Conservation (phyloP, 2,329 filamentous ascomycete species). For the Celoporthe dispersa region DNA sequence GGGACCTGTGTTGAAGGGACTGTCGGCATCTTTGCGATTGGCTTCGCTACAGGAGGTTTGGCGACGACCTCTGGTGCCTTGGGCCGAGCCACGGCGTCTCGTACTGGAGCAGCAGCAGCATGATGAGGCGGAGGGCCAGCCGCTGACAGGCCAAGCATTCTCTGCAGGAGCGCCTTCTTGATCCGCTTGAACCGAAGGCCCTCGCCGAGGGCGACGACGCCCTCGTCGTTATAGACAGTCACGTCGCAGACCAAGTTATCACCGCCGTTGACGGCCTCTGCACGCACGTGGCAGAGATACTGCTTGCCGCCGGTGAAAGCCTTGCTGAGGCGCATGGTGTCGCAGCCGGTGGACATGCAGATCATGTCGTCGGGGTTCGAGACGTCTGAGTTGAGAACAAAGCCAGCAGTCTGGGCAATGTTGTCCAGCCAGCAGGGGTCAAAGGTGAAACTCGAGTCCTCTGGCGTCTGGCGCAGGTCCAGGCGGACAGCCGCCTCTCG, state of each 20-base stretch:
- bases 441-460: constrained; percentile 28
- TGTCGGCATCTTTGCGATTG: not conserved
- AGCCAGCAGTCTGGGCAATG: constrained; percentile 25
- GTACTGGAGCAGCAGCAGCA: not conserved
- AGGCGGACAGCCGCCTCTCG: constrained; percentile 28
- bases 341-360: constrained; percentile 27
- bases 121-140: not conserved
- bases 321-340: constrained; percentile 11
- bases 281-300: constrained; percentile 17
- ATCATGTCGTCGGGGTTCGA: constrained; percentile 20
- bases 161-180: constrained; percentile 6
- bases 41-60: not conserved
- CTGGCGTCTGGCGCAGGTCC: constrained; percentile 19
- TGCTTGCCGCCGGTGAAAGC: constrained; percentile 5
- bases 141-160: not conserved
- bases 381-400: constrained; percentile 27
- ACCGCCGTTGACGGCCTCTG: not conserved
- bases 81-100: too few relatives aligned
- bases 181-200: not conserved
- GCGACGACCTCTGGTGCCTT: not conserved
- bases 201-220: not conserved
- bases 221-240: constrained; percentile 4
- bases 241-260: constrained; percentile 3
- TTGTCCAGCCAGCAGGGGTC: constrained; percentile 29
- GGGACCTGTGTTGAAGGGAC: not conserved